phyloP scores from a whole-genome alignment of 768 basidiomycete genomes.

The Holtermannia corniformis region DNA sequence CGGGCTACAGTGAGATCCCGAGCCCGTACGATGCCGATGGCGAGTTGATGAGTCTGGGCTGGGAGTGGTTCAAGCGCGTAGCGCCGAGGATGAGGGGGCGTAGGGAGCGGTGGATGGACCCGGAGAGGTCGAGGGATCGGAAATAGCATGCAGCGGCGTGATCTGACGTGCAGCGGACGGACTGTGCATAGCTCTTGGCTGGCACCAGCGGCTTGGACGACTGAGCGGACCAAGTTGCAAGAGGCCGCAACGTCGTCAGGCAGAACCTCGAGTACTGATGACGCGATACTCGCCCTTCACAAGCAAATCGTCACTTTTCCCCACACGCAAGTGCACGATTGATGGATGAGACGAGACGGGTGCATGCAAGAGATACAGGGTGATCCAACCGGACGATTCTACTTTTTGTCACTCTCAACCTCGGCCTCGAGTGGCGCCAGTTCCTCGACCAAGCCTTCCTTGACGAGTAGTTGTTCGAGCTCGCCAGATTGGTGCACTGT shows the following conservation, averaged over 20 bases:
- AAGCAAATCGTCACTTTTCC: too few relatives aligned
- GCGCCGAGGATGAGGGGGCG: conserved; percentile 28
- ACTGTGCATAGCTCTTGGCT: neutral
- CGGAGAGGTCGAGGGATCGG: conserved; percentile 6
- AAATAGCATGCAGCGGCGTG: conserved; percentile 7
- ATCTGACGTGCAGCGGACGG: neutral
- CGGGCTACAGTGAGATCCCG: conserved; percentile 81
- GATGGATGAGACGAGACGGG: too few relatives aligned
- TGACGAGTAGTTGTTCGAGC: conserved; percentile 68
- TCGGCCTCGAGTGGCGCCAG: conserved; percentile 38
- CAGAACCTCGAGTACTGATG: too few relatives aligned
- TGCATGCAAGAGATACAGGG: conserved; percentile 1
- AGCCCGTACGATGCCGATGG: conserved; percentile 95
- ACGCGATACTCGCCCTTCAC: too few relatives aligned
- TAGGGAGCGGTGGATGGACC: conserved; percentile 22
- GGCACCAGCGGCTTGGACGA: too few relatives aligned
- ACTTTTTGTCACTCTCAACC: conserved; percentile 2
- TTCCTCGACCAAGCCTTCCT: conserved; percentile 57
- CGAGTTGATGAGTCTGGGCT: conserved; percentile 77
- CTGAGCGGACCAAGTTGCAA: too few relatives aligned
- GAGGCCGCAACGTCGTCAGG: too few relatives aligned
- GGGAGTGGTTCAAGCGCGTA: conserved; percentile 68
- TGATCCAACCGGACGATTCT: conserved; percentile 1
- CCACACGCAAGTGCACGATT: too few relatives aligned
- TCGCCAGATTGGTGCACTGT: conserved; percentile 97